phyloP scores from a whole-genome alignment of 345 rosid genomes.

The Psidium friedrichsthalianum region DNA sequence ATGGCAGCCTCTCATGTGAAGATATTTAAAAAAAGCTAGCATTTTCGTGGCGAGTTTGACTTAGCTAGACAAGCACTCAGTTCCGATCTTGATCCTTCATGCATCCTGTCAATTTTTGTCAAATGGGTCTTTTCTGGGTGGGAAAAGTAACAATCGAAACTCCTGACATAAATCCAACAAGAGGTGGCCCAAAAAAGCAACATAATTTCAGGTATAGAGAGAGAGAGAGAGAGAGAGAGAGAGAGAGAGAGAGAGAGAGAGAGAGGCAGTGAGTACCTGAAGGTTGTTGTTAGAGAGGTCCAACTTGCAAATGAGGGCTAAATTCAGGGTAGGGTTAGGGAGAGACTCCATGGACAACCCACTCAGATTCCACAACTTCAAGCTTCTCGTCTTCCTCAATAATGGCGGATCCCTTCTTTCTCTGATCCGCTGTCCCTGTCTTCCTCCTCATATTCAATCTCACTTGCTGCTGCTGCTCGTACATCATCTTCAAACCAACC shows the following conservation, averaged over 20 bases:
- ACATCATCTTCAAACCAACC: slow-evolving; percentile 14
- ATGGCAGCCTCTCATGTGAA: background rate
- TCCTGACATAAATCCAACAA: background rate
- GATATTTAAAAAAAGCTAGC: background rate
- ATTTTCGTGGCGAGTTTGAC: background rate
- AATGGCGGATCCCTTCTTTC: background rate
- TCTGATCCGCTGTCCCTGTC: background rate
- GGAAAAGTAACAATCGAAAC: background rate
- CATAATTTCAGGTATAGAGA: background rate
- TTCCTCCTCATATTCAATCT: slow-evolving; percentile 3
- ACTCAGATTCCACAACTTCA: slow-evolving; percentile 58
- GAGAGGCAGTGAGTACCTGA: slow-evolving; percentile 24
- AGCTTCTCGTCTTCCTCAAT: slow-evolving; percentile 21
- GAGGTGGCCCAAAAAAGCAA: background rate
- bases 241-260: background rate
- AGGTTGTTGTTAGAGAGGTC: slow-evolving; percentile 85
- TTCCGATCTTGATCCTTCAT: background rate
- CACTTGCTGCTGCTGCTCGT: slow-evolving; percentile 12
- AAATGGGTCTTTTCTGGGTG: background rate
- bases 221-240: background rate
- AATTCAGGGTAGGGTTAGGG: slow-evolving; percentile 42
- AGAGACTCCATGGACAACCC: slow-evolving; percentile 56
- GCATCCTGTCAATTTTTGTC: background rate
- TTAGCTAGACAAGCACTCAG: background rate
- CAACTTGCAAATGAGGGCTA: slow-evolving; percentile 49